Conservation (phyloP, 2,329 filamentous ascomycete species). For the Fusarium marasasianum region DNA sequence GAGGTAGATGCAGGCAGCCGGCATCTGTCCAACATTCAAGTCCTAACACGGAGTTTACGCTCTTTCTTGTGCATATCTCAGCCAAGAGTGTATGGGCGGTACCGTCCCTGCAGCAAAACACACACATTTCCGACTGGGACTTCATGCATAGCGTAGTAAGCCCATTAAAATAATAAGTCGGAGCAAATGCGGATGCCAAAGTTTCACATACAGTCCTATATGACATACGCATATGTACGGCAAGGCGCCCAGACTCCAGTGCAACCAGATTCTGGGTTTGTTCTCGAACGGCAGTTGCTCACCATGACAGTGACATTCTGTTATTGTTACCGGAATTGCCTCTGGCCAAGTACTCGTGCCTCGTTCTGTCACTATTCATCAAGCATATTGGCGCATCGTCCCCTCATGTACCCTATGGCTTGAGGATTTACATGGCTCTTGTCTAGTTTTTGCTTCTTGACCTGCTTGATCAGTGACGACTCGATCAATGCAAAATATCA, state of each 20-base stretch:
- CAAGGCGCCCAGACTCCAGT: background rate
- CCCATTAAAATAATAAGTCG: slow-evolving; percentile 1
- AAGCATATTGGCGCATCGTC: background rate
- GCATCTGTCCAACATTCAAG: slow-evolving; percentile 16
- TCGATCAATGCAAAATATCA: slow-evolving; percentile 1
- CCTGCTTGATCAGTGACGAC: background rate
- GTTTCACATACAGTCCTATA: slow-evolving; percentile 2
- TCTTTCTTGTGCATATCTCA: background rate
- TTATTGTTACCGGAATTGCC: background rate
- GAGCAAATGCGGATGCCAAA: background rate
- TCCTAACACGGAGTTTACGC: slow-evolving; percentile 17
- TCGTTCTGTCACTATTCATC: background rate
- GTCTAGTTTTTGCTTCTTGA: background rate
- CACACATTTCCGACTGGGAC: slow-evolving; percentile 25
- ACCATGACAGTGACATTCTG: background rate
- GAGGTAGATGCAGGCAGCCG: slow-evolving; percentile 24
- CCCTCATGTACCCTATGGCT: slow-evolving; percentile 4
- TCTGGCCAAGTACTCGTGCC: background rate
- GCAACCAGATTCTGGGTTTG: background rate
- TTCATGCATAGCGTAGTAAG: slow-evolving; percentile 4
- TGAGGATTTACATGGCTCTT: slow-evolving; percentile 19
- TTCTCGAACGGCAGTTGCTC: background rate
- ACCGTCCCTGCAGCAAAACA: slow-evolving; percentile 42
- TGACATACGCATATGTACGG: background rate
- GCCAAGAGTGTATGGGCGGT: slow-evolving; percentile 19